Conservation (phyloP, 2,329 filamentous ascomycete genomes). For the Cryoendolithus antarcticus region DNA sequence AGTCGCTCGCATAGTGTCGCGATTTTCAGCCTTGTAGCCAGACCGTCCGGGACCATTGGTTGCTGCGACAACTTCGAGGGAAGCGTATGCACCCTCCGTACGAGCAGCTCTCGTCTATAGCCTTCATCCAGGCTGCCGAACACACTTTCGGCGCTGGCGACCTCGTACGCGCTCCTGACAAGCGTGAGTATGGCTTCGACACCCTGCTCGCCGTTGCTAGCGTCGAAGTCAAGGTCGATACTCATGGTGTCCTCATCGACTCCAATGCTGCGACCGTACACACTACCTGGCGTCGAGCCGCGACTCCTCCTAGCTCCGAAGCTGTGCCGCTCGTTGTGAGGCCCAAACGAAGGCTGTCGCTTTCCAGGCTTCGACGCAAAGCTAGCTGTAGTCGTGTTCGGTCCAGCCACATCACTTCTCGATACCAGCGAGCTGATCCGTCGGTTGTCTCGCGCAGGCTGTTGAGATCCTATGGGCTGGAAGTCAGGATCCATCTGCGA, state of each 20-base stretch:
- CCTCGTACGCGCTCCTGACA: slow-evolving; percentile 19
- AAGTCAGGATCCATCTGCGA: slow-evolving; percentile 39
- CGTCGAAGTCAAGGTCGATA: slow-evolving; percentile 18
- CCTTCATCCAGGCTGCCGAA: slow-evolving; percentile 20
- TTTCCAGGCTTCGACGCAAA: slow-evolving; percentile 45
- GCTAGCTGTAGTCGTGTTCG: slow-evolving; percentile 28
- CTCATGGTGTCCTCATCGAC: slow-evolving; percentile 19
- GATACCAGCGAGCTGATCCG: slow-evolving; percentile 86
- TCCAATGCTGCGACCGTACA: slow-evolving; percentile 21
- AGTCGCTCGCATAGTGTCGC: slow-evolving; percentile 9
- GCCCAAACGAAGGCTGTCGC: slow-evolving; percentile 59
- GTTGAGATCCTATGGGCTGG: slow-evolving; percentile 31
- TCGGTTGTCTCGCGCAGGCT: slow-evolving; percentile 48
- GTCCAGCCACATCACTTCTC: slow-evolving; percentile 68
- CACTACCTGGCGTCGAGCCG: slow-evolving; percentile 43
- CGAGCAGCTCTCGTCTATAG: slow-evolving; percentile 22
- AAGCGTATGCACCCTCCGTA: slow-evolving; percentile 21
- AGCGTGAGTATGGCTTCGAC: slow-evolving; percentile 17
- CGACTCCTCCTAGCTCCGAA: slow-evolving; percentile 38
- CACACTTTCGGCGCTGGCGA: slow-evolving; percentile 18
- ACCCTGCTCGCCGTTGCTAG: slow-evolving; percentile 16
- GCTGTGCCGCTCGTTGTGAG: slow-evolving; percentile 51
- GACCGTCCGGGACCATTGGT: neutral
- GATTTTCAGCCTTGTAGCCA: slow-evolving; percentile 6
- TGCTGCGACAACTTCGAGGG: slow-evolving; percentile 5